phyloP scores from a whole-genome alignment of 768 basidiomycete species.

The Termitomyces sp. region DNA sequence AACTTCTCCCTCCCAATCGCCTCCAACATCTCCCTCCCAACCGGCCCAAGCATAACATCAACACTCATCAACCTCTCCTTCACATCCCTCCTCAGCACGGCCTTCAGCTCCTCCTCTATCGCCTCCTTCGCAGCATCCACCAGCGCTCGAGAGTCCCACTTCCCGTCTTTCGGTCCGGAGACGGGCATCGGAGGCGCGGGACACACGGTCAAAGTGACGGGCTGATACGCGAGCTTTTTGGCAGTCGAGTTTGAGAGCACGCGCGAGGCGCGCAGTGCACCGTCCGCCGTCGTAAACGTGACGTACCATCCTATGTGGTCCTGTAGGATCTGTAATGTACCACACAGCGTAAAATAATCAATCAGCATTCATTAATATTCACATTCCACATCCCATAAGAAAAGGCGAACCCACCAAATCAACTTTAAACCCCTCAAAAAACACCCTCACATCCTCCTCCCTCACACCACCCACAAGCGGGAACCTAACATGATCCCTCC shows the following conservation, averaged over 20 bases:
- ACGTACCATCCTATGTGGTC: slow-evolving; percentile 78
- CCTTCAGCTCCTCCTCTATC: background rate
- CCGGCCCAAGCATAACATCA: slow-evolving; percentile 49
- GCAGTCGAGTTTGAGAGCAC: slow-evolving; percentile 50
- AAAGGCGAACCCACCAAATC: slow-evolving; percentile 56
- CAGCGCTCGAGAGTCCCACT: slow-evolving; percentile 55
- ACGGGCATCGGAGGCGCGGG: slow-evolving; percentile 36
- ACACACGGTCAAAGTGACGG: slow-evolving; percentile 55
- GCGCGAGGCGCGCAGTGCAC: slow-evolving; percentile 66
- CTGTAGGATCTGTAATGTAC: slow-evolving; percentile 57
- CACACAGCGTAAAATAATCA: too few relatives aligned
- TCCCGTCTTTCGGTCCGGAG: slow-evolving; percentile 36
- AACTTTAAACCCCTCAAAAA: slow-evolving; percentile 70
- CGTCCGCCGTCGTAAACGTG: slow-evolving; percentile 63
- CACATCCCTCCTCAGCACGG: background rate
- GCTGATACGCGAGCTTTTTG: slow-evolving; percentile 57
- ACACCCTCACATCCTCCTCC: slow-evolving; percentile 67
- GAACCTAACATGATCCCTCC: slow-evolving; percentile 64
- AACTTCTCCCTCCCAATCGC: slow-evolving; percentile 54
- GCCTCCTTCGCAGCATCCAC: slow-evolving; percentile 29
- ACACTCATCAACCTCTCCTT: slow-evolving; percentile 46
- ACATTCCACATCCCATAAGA: background rate
- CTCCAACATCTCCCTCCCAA: slow-evolving; percentile 51
- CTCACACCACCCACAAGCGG: slow-evolving; percentile 38
- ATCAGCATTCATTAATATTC: too few relatives aligned